These are phyloP conservation scores for Sugiyamaella smithiae DNA, from an alignment of 805 yeast genomes.

Conservation along the genomic window DNA sequence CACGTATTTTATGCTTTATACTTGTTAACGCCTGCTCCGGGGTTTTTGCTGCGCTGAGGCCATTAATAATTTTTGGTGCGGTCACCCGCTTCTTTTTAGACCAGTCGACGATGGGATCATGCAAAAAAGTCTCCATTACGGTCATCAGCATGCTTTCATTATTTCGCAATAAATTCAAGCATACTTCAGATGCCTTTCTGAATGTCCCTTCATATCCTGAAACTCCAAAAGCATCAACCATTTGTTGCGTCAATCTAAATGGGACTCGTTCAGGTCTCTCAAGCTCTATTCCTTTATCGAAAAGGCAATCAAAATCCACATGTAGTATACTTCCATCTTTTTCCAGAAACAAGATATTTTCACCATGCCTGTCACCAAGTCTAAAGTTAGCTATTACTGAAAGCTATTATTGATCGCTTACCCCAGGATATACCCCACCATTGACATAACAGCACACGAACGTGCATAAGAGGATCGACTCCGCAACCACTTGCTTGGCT, in stretches of 20 bases:
- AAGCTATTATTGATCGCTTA: not conserved
- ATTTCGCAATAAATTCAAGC: slow-evolving; percentile 64
- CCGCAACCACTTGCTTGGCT: slow-evolving; percentile 82
- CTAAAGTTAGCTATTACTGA: not conserved
- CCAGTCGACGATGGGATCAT: slow-evolving; percentile 91
- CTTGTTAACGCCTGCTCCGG: slow-evolving; percentile 70
- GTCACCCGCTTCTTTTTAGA: slow-evolving; percentile 37
- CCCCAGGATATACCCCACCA: slow-evolving; percentile 91
- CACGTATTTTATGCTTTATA: slow-evolving; percentile 77
- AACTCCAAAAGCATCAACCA: slow-evolving; percentile 86
- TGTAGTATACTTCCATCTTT: slow-evolving; percentile 78
- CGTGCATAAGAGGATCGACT: slow-evolving; percentile 73
- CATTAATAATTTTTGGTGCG: slow-evolving; percentile 18
- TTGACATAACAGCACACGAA: slow-evolving; percentile 93
- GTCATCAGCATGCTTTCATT: slow-evolving; percentile 86
- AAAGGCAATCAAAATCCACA: slow-evolving; percentile 95
- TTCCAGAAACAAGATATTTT: slow-evolving; percentile 73
- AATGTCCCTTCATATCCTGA: slow-evolving; percentile 89
- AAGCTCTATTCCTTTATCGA: slow-evolving; percentile 70
- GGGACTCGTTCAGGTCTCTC: slow-evolving; percentile 94
- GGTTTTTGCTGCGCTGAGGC: slow-evolving; percentile 27
- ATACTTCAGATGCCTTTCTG: slow-evolving; percentile 80
- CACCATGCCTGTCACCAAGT: slow-evolving; percentile 95
- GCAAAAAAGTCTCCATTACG: slow-evolving; percentile 84
- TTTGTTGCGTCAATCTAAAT: slow-evolving; percentile 82